Evolutionary conservation across 805 yeast species (phyloP).

Genomic region (Saccharomycopsis sp.): DNA sequence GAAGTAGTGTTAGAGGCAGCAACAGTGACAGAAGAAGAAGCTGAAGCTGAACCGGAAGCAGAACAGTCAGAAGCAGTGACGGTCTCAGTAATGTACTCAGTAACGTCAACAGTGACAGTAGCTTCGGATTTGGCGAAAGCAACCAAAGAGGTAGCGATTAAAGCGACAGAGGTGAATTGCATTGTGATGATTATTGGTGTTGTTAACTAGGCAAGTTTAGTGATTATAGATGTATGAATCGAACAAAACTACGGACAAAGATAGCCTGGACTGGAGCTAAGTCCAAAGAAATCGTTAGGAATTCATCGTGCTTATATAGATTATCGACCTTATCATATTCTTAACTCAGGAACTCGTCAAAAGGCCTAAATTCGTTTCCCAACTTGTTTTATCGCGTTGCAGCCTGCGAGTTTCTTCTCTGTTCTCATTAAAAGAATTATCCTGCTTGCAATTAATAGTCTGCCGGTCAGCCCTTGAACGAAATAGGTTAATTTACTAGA

Average conservation of each 20-base stretch:
- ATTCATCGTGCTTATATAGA: background rate
- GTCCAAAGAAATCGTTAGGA: background rate
- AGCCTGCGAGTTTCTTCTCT: no score
- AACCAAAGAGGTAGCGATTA: slow-evolving; percentile 24
- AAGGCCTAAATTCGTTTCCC: background rate
- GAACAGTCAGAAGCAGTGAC: slow-evolving; percentile 10
- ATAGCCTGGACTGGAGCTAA: background rate
- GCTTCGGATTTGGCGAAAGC: slow-evolving; percentile 25
- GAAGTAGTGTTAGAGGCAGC: slow-evolving; percentile 11
- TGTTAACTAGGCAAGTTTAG: background rate
- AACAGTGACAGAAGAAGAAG: slow-evolving; percentile 1
- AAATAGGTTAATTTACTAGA: background rate
- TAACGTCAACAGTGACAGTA: slow-evolving; percentile 15
- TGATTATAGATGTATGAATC: background rate
- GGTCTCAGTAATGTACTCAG: slow-evolving; percentile 10
- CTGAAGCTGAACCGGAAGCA: slow-evolving; percentile 5
- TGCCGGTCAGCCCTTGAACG: background rate
- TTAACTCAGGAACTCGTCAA: background rate
- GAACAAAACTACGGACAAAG: background rate
- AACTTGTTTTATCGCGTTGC: background rate
- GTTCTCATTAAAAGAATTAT: no score
- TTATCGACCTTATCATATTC: background rate
- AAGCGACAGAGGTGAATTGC: slow-evolving; percentile 29
- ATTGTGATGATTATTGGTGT: slow-evolving; percentile 19
- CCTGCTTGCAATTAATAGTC: background rate